Evolutionary conservation across 1,139 yeast species (phyloP), one percentile per base, ranked within the genome.

Genomic region (Suhomyces coccinellae): DNA sequence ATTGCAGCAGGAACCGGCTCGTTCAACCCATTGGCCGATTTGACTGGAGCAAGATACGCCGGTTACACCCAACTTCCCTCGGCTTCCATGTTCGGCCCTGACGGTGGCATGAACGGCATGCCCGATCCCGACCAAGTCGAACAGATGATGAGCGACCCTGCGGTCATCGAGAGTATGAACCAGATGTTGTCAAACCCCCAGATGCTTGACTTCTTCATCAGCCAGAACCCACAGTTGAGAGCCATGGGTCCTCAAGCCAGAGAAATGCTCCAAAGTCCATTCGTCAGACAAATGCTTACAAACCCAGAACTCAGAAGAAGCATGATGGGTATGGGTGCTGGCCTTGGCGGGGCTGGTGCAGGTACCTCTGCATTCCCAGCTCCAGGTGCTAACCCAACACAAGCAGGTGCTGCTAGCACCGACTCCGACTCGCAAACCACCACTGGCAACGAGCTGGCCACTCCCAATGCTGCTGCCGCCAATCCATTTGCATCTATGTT

Each of bases 1-100:
- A 77, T 93, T 48, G 82, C 96, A 3, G 80, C 97, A 2, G 99
- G 99, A 3, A 86, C 83, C 53, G 95, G 95, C 12, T 80, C 96
- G 0, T 88, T 86, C 65, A 89, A 93, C 64, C 96, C 96, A 24
- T 72, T 93, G 55, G 93, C 96, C 6, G 97, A 87, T 52, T 73
- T 93, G 55, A 91, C 98, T 0, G 95, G 97, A 35, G 98, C 98
- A 1, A 80, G 98, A 45, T 93, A 90, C 60, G 97, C 98, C 2
- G 99, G 99, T 1, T 85, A 83, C 55, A 78, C 90, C 12, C 91
- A 89, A 56, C 73, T 93, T 62, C 98, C 99, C 3, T 79, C 88
- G 2, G 89, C 91, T 0, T 82, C 87, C 38, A 80, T 88, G 85
- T 90, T 93, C 69, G 97, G 97, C 1, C 95, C 97, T 15, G 98